phyloP scores from a whole-genome alignment of 2,329 filamentous ascomycete species.

The Exophiala oligosperma region DNA sequence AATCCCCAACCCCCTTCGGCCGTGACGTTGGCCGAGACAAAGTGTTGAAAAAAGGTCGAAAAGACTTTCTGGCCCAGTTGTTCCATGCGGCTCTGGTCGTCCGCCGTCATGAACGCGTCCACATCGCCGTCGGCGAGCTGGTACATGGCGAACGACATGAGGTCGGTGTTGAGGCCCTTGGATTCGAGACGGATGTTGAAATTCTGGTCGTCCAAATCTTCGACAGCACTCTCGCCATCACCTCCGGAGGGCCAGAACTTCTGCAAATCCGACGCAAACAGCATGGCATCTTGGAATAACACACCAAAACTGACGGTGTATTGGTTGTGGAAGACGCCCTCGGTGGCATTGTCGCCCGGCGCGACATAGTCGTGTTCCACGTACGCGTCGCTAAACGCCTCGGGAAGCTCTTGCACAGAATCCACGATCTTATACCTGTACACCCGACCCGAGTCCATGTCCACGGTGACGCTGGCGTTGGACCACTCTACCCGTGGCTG shows the following conservation, averaged over 20 bases:
- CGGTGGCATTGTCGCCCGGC: background rate
- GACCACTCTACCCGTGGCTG: constrained; percentile 11
- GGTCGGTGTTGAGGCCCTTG: constrained; percentile 10
- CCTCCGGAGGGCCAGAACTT: background rate
- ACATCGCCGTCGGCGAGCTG: constrained; percentile 4
- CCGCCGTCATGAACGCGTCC: background rate
- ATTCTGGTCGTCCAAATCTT: constrained; percentile 8
- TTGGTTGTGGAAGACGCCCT: constrained; percentile 1
- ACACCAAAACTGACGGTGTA: constrained; percentile 12
- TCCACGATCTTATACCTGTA: constrained; percentile 6
- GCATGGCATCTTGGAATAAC: constrained; percentile 12
- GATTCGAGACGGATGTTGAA: constrained; percentile 11
- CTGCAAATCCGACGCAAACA: constrained; percentile 6
- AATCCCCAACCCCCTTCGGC: constrained; percentile 11
- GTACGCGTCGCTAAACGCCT: constrained; percentile 13
- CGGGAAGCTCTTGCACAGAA: background rate
- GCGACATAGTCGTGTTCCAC: constrained; percentile 2
- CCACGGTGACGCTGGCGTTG: constrained; percentile 15
- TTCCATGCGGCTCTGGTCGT: background rate
- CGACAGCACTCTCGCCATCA: background rate
- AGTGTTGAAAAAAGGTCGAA: constrained; percentile 17
- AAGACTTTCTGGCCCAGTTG: constrained; percentile 12
- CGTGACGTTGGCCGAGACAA: constrained; percentile 7
- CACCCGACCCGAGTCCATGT: constrained; percentile 6
- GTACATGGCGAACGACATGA: constrained; percentile 16